phyloP scores from a whole-genome alignment of 768 basidiomycete species.

The Suillus discolor region DNA sequence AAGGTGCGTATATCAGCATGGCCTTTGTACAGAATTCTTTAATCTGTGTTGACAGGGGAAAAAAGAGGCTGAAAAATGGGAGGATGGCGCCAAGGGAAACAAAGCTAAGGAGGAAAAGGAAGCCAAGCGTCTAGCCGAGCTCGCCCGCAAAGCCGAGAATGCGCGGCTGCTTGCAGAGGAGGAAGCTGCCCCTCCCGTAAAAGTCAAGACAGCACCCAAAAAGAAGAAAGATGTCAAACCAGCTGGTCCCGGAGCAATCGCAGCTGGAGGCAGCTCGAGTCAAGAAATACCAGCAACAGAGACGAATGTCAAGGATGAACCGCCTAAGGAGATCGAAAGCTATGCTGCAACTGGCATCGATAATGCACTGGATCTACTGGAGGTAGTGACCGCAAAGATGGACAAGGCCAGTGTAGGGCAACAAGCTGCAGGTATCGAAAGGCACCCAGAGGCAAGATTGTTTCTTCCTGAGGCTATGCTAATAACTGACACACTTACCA shows the following conservation, averaged over 20 bases:
- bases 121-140: constrained; percentile 77
- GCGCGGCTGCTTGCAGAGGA: constrained; percentile 88
- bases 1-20: constrained; percentile 44
- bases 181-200: constrained; percentile 59
- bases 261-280: constrained; percentile 57
- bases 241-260: constrained; percentile 84
- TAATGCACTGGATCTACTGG: constrained; percentile 85
- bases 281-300: constrained; percentile 17
- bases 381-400: constrained; percentile 88
- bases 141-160: constrained; percentile 85
- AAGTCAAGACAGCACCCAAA: constrained; percentile 67
- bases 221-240: constrained; percentile 65
- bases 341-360: constrained; percentile 88
- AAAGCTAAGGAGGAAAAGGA: constrained; percentile 77
- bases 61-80: constrained; percentile 71
- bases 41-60: constrained; percentile 53
- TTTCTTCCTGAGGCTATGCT: constrained; percentile 6
- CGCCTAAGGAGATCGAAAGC: constrained; percentile 57
- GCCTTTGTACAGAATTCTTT: constrained; percentile 5
- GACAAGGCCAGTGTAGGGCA: constrained; percentile 91
- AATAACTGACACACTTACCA: constrained; percentile 15
- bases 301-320: constrained; percentile 21
- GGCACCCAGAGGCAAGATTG: constrained; percentile 82
- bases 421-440: constrained; percentile 84
- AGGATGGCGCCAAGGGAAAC: constrained; percentile 62